phyloP scores from a whole-genome alignment of 768 basidiomycete genomes.

The Tricholoma terreum region DNA sequence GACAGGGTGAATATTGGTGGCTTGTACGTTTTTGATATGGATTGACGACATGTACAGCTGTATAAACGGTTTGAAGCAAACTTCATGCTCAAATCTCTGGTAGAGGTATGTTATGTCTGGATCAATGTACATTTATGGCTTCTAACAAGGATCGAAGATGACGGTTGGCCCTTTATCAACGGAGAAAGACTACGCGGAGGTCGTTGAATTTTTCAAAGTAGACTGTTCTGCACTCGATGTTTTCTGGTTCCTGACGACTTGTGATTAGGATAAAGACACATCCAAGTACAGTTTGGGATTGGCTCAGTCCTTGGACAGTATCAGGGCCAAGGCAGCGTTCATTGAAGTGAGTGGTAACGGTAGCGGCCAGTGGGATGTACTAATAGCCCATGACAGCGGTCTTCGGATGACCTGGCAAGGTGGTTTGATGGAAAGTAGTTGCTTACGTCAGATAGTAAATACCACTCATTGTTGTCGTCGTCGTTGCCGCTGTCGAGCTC shows the following conservation, averaged over 20 bases:
- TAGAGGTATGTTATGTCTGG: conserved; percentile 45
- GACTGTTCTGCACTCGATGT: conserved; percentile 9
- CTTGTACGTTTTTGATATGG: neutral
- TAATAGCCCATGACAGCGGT: conserved; percentile 41
- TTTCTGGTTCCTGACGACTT: conserved; percentile 18
- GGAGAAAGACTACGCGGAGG: conserved; percentile 59
- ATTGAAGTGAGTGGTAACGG: conserved; percentile 45
- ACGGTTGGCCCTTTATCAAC: conserved; percentile 46
- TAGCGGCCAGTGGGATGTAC: neutral
- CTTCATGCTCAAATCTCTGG: conserved; percentile 50
- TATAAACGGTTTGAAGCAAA: conserved; percentile 70
- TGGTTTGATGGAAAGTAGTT: conserved; percentile 45
- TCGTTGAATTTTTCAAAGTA: conserved; percentile 76
- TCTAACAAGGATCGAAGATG: conserved; percentile 31
- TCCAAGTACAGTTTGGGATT: conserved; percentile 65
- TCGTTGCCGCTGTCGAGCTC: neutral
- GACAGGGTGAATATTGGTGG: conserved; percentile 42
- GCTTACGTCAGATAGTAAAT: conserved; percentile 19
- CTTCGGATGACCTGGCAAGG: conserved; percentile 48
- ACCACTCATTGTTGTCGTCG: conserved; percentile 19
- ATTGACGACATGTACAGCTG: conserved; percentile 36
- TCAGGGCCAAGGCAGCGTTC: conserved; percentile 58
- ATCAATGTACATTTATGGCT: conserved; percentile 13
- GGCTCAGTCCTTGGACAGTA: conserved; percentile 65
- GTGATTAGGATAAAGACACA: conserved; percentile 55